Evolutionary conservation across 2,329 filamentous ascomycete genomes (phyloP), one percentile per base, ranked within the genome.

Genomic region (Beauveria pseudobassiana): DNA sequence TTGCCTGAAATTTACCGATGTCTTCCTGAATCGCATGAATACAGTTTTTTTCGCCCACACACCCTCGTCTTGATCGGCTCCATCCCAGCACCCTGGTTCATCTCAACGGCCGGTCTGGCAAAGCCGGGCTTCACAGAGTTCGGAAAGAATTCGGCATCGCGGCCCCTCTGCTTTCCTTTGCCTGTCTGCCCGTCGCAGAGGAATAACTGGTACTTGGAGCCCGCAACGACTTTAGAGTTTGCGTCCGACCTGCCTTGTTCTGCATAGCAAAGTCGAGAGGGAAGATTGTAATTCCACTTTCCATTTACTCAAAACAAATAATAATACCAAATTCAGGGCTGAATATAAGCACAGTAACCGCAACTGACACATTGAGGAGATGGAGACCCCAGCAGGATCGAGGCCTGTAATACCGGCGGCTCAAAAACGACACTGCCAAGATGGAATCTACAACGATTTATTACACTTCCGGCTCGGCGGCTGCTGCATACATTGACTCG

Each of bases 61-160:
- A 30, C 26, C 26, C 30, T 9, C 30, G 53, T 46, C 10, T 26
- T 50, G 54, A 57, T 48, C 43, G 20, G 20, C 43, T n/a, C 30
- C 28, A 40, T 50, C 45, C 58, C 50, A 60, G 42, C 40, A 40
- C 24, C 40, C 42, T 60, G 49, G 58, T 20, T 48, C 58, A 48
- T 40, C 40, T 53, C 49, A 60, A 60, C 58, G 58, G 58, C 50
- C 28, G 38, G 9, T 8, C 26, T 20, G 48, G 40, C 34, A 59
- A 43, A 20, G 14, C 38, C 22, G 30, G 26, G 28, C 34, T 45
- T 18, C 5, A 24, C n/a, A n/a, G 48, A n/a, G n/a, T 30, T 51
- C 52, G 52, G 52, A 10, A 24, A 24, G 38, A 22, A n/a, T 20
- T 55, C 22, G 52, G 52, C n/a, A 14, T 42, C 26, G 51, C 12